Base-by-base conservation (phyloP, 495 filamentous ascomycete genomes). In the Lasiosphaeris hirsuta region DNA sequence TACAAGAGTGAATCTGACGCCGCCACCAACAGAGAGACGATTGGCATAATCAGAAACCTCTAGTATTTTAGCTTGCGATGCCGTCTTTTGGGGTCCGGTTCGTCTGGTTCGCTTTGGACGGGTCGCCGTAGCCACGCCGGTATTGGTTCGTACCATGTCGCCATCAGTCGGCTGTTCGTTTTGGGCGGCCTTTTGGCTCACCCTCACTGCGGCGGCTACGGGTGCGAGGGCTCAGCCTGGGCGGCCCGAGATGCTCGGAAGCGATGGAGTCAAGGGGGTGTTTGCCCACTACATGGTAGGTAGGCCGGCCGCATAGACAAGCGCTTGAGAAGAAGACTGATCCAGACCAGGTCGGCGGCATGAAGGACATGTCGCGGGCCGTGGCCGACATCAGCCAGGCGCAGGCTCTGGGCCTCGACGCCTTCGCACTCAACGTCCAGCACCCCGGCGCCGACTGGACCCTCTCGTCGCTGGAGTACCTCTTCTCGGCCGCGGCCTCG, bases 391-490 rank as follows among this genome's bases (percentile, higher is more conserved):
- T 58, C 10, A 39, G 40, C 14, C 37, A 52, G 45, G 47, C 56
- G 4, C 47, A 58, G 10, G 30, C 39, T 30, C 38, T 44, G 23
- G 56, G 48, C 30, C 39, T 60, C 47, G 58, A 55, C 51, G 58
- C 58, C 52, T 60, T 60, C n/a, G 58, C 58, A 0, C 53, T 60
- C 44, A 60, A 60, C 51, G 35, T 60, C 38, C 51, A 55, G 17
- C 40, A 56, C 11, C 51, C 51, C 17, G 44, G 48, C 33, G 23
- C 15, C 7, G 1, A 1, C 15, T 58, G 56, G 56, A 43, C 56
- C 2, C 56, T 42, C 48, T 18, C 39, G 38, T 50, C 56, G 0
- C 33, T 58, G 17, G 13, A 14, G 30, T n/a, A 39, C 39, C 56
- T 58, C 48, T 58, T 58, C 48, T 2, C 23, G 10, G 56, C 47